Conservation (phyloP, 164 flowering plant genomes). For the Magnolia changhungtana region DNA sequence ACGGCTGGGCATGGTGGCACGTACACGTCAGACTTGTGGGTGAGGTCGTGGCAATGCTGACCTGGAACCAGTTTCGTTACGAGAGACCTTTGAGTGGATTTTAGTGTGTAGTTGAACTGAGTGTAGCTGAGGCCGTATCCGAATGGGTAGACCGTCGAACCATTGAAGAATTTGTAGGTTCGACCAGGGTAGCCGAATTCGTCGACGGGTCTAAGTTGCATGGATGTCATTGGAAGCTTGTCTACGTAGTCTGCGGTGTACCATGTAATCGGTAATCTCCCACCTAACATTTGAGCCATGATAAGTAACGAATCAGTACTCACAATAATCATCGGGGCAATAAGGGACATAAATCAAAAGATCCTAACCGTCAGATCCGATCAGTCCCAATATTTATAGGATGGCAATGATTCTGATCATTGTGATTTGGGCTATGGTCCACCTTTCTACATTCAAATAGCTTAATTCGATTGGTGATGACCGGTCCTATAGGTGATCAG, state of each 20-base stretch:
- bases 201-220: slow-evolving; percentile 31
- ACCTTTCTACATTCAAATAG: too few relatives aligned
- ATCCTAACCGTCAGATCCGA: neutral
- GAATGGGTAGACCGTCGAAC: slow-evolving; percentile 30
- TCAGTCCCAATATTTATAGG: neutral
- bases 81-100: slow-evolving; percentile 9
- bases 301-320: neutral
- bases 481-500: neutral
- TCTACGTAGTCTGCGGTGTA: slow-evolving; percentile 16
- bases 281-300: slow-evolving; percentile 22
- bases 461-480: too few relatives aligned
- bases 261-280: slow-evolving; percentile 48
- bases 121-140: slow-evolving; percentile 46
- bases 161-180: slow-evolving; percentile 45
- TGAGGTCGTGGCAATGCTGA: slow-evolving; percentile 15
- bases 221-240: slow-evolving; percentile 38
- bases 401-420: neutral
- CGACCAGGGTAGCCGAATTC: slow-evolving; percentile 37
- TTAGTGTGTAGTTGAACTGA: slow-evolving; percentile 17
- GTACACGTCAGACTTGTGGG: neutral
- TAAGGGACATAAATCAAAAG: neutral
- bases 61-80: neutral
- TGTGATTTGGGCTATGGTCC: too few relatives aligned
- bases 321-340: too few relatives aligned
- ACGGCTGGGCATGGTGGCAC: slow-evolving; percentile 18